Conservation (phyloP, 306 rosid species). For the Prunus dulcis region DNA sequence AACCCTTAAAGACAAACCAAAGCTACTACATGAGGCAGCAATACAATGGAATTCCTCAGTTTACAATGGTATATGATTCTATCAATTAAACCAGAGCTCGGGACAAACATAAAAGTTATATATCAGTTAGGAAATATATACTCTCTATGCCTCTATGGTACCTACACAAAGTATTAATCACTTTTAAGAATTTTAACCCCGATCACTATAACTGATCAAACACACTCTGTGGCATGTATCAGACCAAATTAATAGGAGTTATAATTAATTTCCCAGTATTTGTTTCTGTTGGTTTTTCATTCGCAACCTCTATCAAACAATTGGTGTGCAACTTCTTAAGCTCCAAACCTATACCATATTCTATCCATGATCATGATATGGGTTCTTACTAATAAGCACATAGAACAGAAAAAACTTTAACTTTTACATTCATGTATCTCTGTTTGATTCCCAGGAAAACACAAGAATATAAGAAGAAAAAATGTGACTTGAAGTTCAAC, state of each 20-base stretch:
- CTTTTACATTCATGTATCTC: neutral
- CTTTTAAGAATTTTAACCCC: neutral
- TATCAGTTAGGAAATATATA: neutral
- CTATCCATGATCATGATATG: neutral
- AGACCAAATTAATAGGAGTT: neutral
- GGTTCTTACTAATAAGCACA: neutral
- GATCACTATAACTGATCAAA: neutral
- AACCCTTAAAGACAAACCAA: neutral
- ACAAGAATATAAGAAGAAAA: too few relatives aligned
- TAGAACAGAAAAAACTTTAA: neutral
- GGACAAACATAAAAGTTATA: neutral
- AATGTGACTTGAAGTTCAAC: neutral
- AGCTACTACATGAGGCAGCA: neutral
- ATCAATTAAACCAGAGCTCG: neutral
- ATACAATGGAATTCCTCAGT: neutral
- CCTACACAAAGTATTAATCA: neutral
- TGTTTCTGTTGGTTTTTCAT: neutral
- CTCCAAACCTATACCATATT: neutral
- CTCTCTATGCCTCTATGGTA: neutral
- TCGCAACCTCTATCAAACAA: conserved; percentile 16
- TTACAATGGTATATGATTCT: neutral
- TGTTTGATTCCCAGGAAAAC: neutral
- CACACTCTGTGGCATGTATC: neutral
- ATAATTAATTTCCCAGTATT: neutral
- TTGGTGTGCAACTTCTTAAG: neutral